These are phyloP conservation scores for Rhizophagus sp. DNA, from an alignment of 192 early-diverging fungal genomes.

Conservation along the genomic window DNA sequence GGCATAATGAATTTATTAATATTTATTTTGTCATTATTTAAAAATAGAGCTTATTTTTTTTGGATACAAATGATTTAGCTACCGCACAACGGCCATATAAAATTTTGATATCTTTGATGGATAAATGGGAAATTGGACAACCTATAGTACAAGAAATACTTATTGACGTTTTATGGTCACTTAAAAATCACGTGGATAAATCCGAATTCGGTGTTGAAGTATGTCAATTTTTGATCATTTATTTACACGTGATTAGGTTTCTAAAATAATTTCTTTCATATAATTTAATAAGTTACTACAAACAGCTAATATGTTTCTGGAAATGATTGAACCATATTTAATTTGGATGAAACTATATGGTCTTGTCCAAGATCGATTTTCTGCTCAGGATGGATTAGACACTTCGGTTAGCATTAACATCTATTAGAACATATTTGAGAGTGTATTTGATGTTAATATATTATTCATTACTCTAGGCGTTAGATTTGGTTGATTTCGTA, in stretches of 20 bases:
- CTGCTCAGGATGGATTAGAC: conserved; percentile 35
- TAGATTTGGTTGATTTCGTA: conserved; percentile 72
- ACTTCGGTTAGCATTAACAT: conserved; percentile 25
- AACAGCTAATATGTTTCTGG: conserved; percentile 86
- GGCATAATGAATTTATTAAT: background rate
- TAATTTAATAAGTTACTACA: conserved; percentile 59
- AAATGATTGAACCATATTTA: conserved; percentile 85
- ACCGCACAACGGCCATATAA: conserved; percentile 70
- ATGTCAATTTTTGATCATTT: background rate
- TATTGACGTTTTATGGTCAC: conserved; percentile 66
- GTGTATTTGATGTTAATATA: background rate
- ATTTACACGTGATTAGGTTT: background rate
- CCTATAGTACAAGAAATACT: conserved; percentile 74
- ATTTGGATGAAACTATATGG: conserved; percentile 75
- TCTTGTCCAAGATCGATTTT: conserved; percentile 50
- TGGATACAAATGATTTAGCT: conserved; percentile 36
- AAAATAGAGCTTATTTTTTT: conserved; percentile 36
- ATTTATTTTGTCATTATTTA: background rate
- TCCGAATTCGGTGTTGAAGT: conserved; percentile 47
- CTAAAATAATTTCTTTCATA: background rate
- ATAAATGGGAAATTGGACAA: conserved; percentile 81
- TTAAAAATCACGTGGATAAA: conserved; percentile 56
- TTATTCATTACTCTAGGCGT: conserved; percentile 34
- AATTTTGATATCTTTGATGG: conserved; percentile 83
- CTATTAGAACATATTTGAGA: background rate